A percentile compares a stretch with the other conserved stretches of the same genome.
These are phyloP conservation scores for Laetiporus sulphureus DNA, from an alignment of 1,284 basidiomycete species.

Conservation along the genomic window DNA sequence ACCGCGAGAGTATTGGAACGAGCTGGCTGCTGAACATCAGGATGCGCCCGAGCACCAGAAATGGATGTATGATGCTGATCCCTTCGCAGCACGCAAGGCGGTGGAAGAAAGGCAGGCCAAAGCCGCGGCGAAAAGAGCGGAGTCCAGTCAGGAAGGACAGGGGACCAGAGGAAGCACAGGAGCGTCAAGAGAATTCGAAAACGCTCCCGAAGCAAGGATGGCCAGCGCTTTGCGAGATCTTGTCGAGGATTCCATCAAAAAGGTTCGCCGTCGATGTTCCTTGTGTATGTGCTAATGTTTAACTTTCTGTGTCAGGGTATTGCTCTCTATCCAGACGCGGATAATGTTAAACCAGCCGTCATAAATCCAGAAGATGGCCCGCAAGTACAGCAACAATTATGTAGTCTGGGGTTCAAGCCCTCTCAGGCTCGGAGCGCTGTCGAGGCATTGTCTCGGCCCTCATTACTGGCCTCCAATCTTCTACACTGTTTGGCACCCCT, in stretches of 20 bases:
- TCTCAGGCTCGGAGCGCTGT: conserved; percentile 44
- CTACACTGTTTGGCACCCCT: conserved; percentile 42
- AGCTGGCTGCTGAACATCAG: conserved; percentile 68
- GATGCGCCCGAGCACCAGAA: conserved; percentile 59
- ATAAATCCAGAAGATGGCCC: conserved; percentile 41
- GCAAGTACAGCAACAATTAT: conserved; percentile 38
- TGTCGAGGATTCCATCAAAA: conserved; percentile 80
- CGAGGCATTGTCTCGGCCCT: conserved; percentile 46
- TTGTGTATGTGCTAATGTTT: no score
- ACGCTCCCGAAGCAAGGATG: conserved; percentile 84
- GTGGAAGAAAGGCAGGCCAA: conserved; percentile 63
- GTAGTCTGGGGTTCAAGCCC: conserved; percentile 49
- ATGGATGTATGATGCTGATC: conserved; percentile 86
- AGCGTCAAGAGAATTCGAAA: conserved; percentile 47
- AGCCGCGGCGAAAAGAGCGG: conserved; percentile 39
- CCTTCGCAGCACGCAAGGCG: conserved; percentile 68
- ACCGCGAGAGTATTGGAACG: conserved; percentile 81
- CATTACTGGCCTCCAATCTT: conserved; percentile 45
- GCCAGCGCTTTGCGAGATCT: conserved; percentile 68
- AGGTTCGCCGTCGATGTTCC: conserved; percentile 45
- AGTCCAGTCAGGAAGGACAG: conserved; percentile 9
- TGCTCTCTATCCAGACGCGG: no score
- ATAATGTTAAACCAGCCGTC: conserved; percentile 33
- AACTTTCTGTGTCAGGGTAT: conserved; percentile 34
- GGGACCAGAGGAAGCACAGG: conserved; percentile 8